Conservation (phyloP, 805 yeast genomes). For the Lipomyces sp. region DNA sequence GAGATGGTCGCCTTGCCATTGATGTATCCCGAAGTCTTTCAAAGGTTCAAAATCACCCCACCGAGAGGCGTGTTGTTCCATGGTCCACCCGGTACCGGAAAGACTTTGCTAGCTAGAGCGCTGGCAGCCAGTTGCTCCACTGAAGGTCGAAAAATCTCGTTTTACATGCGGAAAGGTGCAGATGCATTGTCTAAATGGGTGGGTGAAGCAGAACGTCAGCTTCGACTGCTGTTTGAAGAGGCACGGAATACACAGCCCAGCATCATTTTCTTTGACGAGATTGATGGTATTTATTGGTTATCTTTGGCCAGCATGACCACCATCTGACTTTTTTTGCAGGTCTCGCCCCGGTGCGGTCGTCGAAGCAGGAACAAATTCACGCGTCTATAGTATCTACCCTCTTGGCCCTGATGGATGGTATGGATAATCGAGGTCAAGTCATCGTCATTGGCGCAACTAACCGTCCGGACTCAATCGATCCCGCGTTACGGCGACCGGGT, state of each 20-base stretch:
- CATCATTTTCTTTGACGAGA: slow-evolving; percentile 95
- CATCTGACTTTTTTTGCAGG: slow-evolving; percentile 12
- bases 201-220: slow-evolving; percentile 97
- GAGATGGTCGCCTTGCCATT: slow-evolving; percentile 96
- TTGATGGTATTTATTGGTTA: slow-evolving; percentile 66
- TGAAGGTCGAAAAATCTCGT: slow-evolving; percentile 82
- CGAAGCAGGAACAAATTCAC: slow-evolving; percentile 97
- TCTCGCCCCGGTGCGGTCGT: slow-evolving; percentile 94
- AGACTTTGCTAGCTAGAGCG: slow-evolving; percentile 96
- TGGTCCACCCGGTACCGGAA: slow-evolving; percentile 99
- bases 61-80: slow-evolving; percentile 97
- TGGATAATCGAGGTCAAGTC: slow-evolving; percentile 98
- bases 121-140: slow-evolving; percentile 93
- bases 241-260: slow-evolving; percentile 96
- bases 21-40: slow-evolving; percentile 90
- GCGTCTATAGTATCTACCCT: slow-evolving; percentile 95
- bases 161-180: slow-evolving; percentile 98
- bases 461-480: slow-evolving; percentile 97
- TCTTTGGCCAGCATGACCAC: no score
- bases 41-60: slow-evolving; percentile 87
- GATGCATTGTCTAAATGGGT: slow-evolving; percentile 98
- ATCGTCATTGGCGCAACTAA: slow-evolving; percentile 98
- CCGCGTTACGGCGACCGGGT: slow-evolving; percentile 96
- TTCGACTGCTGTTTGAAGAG: slow-evolving; percentile 88
- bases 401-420: slow-evolving; percentile 97